These are phyloP conservation scores for Eucalyptus albens DNA, from an alignment of 345 rosid species.

Conservation along the genomic window DNA sequence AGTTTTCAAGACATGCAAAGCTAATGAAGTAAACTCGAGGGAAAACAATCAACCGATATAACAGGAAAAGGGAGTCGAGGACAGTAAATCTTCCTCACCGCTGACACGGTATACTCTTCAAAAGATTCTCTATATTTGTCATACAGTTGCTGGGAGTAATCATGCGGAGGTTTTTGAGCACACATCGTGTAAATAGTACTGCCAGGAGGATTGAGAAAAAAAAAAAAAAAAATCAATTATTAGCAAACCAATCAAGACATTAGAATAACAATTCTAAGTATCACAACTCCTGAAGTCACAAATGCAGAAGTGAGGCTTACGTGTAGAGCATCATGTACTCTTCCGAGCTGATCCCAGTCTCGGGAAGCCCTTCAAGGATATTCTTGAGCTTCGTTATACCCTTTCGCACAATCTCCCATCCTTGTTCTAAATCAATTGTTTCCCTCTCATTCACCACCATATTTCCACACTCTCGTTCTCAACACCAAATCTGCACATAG, in stretches of 20 bases:
- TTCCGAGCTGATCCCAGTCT: slow-evolving; percentile 35
- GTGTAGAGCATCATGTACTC: slow-evolving; percentile 55
- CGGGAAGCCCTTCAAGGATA: slow-evolving; percentile 38
- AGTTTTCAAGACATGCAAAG: not conserved
- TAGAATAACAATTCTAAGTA: not conserved
- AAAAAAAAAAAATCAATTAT: not conserved
- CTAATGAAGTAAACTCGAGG: not conserved
- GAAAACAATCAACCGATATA: not conserved
- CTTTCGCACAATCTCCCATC: slow-evolving; percentile 52
- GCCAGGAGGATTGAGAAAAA: not conserved
- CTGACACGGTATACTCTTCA: slow-evolving; percentile 31
- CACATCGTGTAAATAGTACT: slow-evolving; percentile 67
- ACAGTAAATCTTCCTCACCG: slow-evolving; percentile 7
- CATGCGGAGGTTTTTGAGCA: slow-evolving; percentile 54
- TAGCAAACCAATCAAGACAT: not conserved
- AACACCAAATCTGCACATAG: not conserved
- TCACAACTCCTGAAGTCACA: not conserved
- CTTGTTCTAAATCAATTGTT: slow-evolving; percentile 36
- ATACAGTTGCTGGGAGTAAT: slow-evolving; percentile 58
- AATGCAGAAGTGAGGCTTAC: slow-evolving; percentile 6
- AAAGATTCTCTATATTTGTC: slow-evolving; percentile 43
- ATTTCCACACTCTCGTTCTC: not conserved
- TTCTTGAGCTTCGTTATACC: slow-evolving; percentile 48
- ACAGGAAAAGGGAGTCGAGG: not conserved
- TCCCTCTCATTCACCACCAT: slow-evolving; percentile 16